Percentiles rank a stretch among this genome's conserved stretches.
phyloP scores from a whole-genome alignment of 441 rosid genomes.

The Bocquillonia castaneifolia region DNA sequence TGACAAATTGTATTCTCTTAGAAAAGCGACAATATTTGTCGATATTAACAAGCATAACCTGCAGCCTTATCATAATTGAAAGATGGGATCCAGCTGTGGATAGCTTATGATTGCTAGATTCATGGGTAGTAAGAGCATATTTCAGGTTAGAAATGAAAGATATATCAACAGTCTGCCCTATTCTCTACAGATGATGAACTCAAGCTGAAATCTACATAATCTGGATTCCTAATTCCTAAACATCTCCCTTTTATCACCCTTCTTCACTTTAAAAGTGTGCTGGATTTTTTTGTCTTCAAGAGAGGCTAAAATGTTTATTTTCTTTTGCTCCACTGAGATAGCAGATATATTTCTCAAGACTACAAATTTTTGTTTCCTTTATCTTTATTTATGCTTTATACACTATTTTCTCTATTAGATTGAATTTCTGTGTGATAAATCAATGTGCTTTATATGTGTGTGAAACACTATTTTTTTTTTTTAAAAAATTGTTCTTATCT shows the following conservation, averaged over 20 bases:
- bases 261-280: background rate
- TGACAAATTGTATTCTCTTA: background rate
- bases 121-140: background rate
- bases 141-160: background rate
- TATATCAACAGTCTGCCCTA: background rate
- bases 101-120: background rate
- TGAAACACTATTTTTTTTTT: background rate
- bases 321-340: background rate
- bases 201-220: background rate
- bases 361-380: background rate
- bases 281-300: background rate
- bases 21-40: background rate
- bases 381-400: background rate
- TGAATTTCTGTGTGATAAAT: background rate
- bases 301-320: background rate
- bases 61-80: background rate
- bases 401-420: background rate
- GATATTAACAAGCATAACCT: background rate
- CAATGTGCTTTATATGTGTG: background rate
- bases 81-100: background rate
- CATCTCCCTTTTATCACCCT: background rate
- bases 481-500: background rate
- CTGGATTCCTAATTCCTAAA: background rate
- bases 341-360: background rate
- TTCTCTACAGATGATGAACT: background rate